These are phyloP conservation scores for Rhodotorula kratochvilovae DNA, from an alignment of 768 basidiomycete species.

Conservation along the genomic window DNA sequence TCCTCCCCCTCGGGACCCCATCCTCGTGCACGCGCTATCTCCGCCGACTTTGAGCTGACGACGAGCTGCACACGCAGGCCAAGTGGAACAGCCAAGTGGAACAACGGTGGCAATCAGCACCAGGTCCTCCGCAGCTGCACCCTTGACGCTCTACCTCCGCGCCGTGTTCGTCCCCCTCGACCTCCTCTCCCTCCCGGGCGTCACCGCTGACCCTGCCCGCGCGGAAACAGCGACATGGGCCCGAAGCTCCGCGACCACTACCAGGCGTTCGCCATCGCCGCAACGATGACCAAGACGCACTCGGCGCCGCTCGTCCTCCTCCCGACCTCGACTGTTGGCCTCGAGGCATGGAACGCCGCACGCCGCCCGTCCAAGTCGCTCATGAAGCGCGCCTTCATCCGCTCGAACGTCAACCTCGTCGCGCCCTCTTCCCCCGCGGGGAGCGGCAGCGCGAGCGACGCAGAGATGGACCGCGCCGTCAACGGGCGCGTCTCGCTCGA, in stretches of 20 bases:
- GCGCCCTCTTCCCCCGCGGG: not conserved
- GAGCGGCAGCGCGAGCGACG: not conserved
- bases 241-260: slow-evolving; percentile 16
- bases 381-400: slow-evolving; percentile 16
- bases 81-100: no score
- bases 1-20: not conserved
- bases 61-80: not conserved
- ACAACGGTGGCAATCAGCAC: slow-evolving; percentile 18
- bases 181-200: not conserved
- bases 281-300: slow-evolving; percentile 12
- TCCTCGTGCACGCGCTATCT: not conserved
- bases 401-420: no score
- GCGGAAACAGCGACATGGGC: slow-evolving; percentile 6
- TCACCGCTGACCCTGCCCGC: not conserved
- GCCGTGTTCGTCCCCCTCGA: slow-evolving; percentile 5
- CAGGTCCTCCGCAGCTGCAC: slow-evolving; percentile 26
- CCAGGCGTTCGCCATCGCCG: slow-evolving; percentile 28
- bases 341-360: slow-evolving; percentile 34
- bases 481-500: no score
- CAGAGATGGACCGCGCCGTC: no score
- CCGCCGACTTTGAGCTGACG: not conserved
- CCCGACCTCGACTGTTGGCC: slow-evolving; percentile 11
- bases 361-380: slow-evolving; percentile 15
- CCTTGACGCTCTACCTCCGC: slow-evolving; percentile 24
- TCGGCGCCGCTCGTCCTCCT: slow-evolving; percentile 11